Percentiles rank a stretch among this genome's conserved stretches.
phyloP scores from a whole-genome alignment of 805 yeast genomes.

The Clavispora santaluciae region DNA sequence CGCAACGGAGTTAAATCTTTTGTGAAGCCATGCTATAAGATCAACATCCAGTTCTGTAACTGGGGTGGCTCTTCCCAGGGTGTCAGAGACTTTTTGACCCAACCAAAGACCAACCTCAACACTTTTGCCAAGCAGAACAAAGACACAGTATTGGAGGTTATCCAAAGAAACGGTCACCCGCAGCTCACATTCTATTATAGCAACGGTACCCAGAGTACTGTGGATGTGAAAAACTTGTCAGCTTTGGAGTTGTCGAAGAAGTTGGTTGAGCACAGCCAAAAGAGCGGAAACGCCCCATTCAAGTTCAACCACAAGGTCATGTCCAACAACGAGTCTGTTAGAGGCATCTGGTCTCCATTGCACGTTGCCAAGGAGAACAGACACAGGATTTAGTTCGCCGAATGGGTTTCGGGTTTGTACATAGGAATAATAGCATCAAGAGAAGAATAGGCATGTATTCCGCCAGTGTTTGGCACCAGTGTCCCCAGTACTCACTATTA shows the following conservation, averaged over 20 bases:
- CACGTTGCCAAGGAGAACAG: slow-evolving; percentile 52
- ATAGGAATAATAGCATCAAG: slow-evolving; percentile 3
- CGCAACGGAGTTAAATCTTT: slow-evolving; percentile 77
- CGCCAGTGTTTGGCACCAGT: too few species aligned
- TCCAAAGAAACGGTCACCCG: slow-evolving; percentile 81
- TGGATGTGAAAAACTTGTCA: slow-evolving; percentile 74
- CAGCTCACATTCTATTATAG: slow-evolving; percentile 39
- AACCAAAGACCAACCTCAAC: slow-evolving; percentile 24
- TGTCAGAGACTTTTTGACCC: slow-evolving; percentile 40
- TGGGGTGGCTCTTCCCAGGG: slow-evolving; percentile 95
- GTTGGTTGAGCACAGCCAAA: slow-evolving; percentile 56
- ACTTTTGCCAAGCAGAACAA: slow-evolving; percentile 59
- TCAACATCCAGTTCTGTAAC: slow-evolving; percentile 81
- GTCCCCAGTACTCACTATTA: too few species aligned
- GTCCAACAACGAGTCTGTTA: slow-evolving; percentile 74
- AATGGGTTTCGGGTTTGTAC: slow-evolving; percentile 2
- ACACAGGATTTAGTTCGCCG: slow-evolving; percentile 27
- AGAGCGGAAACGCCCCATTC: slow-evolving; percentile 62
- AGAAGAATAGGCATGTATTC: too few species aligned
- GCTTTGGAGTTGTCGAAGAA: slow-evolving; percentile 59
- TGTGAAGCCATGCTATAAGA: slow-evolving; percentile 67
- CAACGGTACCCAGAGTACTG: slow-evolving; percentile 32
- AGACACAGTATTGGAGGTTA: slow-evolving; percentile 65
- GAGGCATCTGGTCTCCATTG: slow-evolving; percentile 98
- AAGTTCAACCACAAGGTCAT: slow-evolving; percentile 71